Percentiles rank a stretch among this genome's conserved stretches.
phyloP scores from a whole-genome alignment of 2,329 filamentous ascomycete genomes.

The Cryphonectria nitschkei region DNA sequence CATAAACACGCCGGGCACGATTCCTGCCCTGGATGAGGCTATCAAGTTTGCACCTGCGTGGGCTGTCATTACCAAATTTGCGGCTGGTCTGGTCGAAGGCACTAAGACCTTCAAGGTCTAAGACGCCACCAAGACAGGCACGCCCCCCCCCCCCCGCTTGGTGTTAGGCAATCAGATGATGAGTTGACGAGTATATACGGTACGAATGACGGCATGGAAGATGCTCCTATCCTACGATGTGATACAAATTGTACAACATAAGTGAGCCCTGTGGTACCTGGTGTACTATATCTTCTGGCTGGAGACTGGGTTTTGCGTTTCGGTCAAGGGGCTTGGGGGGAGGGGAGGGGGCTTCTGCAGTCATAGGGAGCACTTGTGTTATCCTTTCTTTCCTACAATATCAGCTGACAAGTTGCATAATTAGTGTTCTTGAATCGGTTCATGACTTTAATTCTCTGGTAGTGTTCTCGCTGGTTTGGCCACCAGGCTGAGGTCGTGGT shows the following conservation, averaged over 20 bases:
- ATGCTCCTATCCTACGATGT: neutral
- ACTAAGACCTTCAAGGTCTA: constrained; percentile 68
- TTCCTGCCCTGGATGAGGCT: constrained; percentile 85
- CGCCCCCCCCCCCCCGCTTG: neutral
- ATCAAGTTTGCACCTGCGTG: constrained; percentile 77
- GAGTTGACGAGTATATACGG: neutral
- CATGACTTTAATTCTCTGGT: neutral
- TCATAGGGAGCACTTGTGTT: neutral
- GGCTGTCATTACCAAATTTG: constrained; percentile 75
- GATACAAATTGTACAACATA: neutral
- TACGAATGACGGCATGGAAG: neutral
- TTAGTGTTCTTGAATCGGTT: neutral
- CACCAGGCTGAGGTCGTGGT: neutral
- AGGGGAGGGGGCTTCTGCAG: neutral
- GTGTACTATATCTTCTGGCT: neutral
- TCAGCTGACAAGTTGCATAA: neutral
- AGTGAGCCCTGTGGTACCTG: neutral
- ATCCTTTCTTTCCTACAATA: neutral
- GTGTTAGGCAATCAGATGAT: neutral
- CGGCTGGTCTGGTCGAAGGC: constrained; percentile 81
- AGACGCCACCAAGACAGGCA: constrained; percentile 24
- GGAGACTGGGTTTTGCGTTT: neutral
- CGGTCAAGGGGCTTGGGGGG: neutral
- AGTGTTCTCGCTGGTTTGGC: neutral
- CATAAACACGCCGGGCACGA: constrained; percentile 69